Evolutionary conservation across 1,139 yeast species (phyloP).

Genomic region (Sugiyamaella novakii): DNA sequence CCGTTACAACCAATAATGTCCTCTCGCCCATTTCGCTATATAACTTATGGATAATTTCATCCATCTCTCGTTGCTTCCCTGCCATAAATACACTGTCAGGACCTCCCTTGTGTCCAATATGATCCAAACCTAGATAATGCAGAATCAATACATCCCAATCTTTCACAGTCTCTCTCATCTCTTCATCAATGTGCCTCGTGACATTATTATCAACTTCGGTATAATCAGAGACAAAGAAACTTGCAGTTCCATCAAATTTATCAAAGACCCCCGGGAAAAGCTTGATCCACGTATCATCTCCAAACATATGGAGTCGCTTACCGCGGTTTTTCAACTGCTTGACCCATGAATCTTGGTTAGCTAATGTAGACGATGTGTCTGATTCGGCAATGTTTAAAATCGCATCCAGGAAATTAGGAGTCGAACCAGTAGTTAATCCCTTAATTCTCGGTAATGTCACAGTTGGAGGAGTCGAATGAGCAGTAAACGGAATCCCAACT

Average conservation of each 20-base stretch:
- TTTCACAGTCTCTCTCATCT: conserved; percentile 43
- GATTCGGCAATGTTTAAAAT: conserved; percentile 92
- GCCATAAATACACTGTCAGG: conserved; percentile 80
- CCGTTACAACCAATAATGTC: conserved; percentile 75
- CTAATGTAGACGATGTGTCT: conserved; percentile 73
- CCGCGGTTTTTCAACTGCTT: conserved; percentile 55
- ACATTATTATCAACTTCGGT: conserved; percentile 93
- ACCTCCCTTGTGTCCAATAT: conserved; percentile 97
- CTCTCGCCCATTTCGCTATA: conserved; percentile 55
- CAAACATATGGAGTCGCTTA: conserved; percentile 75
- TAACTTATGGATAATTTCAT: conserved; percentile 56
- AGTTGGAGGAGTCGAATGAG: conserved; percentile 92
- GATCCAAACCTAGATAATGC: conserved; percentile 93
- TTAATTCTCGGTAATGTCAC: conserved; percentile 92
- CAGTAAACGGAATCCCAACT: conserved; percentile 82
- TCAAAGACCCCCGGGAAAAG: conserved; percentile 71
- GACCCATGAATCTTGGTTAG: conserved; percentile 85
- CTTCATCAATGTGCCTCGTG: conserved; percentile 74
- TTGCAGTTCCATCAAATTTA: conserved; percentile 80
- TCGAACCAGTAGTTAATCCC: conserved; percentile 91
- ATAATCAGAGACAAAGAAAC: conserved; percentile 92
- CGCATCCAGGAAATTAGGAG: conserved; percentile 95
- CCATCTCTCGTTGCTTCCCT: conserved; percentile 84
- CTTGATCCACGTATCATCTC: conserved; percentile 97
- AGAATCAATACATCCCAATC: conserved; percentile 85